These are phyloP conservation scores for Fusarium scirpi DNA, from an alignment of 2,329 filamentous ascomycete genomes.

Conservation along the genomic window DNA sequence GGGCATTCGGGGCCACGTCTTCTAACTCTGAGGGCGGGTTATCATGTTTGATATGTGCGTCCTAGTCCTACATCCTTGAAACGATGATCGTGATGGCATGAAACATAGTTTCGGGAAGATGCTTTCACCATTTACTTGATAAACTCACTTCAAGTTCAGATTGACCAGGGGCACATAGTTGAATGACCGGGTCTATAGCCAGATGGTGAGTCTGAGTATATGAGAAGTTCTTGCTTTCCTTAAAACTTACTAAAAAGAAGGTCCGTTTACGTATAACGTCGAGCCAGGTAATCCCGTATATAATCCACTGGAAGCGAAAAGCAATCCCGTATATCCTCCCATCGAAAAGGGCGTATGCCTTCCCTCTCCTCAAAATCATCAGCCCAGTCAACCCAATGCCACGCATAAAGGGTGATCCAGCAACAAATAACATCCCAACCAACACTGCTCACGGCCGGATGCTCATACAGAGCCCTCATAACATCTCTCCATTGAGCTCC, in stretches of 20 bases:
- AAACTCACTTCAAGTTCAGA: not conserved
- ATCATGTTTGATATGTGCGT: not conserved
- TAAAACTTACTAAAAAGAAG: not conserved
- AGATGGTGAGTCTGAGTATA: not conserved
- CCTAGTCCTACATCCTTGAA: not conserved
- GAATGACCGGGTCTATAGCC: not conserved
- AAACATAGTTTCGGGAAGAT: not conserved
- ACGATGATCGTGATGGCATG: not conserved
- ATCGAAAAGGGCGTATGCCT: not conserved
- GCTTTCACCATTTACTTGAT: not conserved
- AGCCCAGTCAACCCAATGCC: not conserved
- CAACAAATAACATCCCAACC: slow-evolving; percentile 1
- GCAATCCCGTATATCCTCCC: too few species aligned
- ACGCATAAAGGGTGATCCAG: not conserved
- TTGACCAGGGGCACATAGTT: not conserved
- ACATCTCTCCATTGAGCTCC: not conserved
- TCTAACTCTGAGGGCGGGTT: not conserved
- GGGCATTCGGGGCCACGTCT: not conserved
- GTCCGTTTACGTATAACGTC: rapidly evolving
- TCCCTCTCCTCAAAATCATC: not conserved
- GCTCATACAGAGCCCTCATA: not conserved
- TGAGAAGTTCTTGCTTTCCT: not conserved
- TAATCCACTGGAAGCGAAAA: too few species aligned
- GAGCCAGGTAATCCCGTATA: not conserved
- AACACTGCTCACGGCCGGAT: not conserved